Conservation (phyloP, 345 rosid genomes). For the Hibiscus tridactylites region DNA sequence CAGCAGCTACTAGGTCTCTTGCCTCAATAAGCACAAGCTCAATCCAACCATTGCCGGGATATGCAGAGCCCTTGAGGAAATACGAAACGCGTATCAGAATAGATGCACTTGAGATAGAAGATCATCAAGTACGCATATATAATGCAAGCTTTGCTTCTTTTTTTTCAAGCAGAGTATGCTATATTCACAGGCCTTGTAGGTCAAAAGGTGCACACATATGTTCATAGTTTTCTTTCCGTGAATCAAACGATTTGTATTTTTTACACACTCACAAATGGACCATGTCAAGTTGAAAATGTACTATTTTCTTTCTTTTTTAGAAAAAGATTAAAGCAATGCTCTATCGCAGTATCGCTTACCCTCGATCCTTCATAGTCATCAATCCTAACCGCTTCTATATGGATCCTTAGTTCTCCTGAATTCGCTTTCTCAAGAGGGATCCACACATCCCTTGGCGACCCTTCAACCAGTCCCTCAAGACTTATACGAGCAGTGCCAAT, state of each 20-base stretch:
- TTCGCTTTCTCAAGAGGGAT: constrained; percentile 84
- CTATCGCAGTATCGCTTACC: constrained; percentile 21
- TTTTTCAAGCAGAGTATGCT: not conserved
- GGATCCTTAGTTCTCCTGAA: constrained; percentile 84
- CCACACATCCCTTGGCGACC: constrained; percentile 69
- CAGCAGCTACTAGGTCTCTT: constrained; percentile 82
- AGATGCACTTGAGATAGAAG: constrained; percentile 5
- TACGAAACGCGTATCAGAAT: constrained; percentile 2
- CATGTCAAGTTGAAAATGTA: not conserved
- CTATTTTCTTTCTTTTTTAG: not conserved
- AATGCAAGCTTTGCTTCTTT: not conserved
- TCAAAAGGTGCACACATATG: too few relatives aligned
- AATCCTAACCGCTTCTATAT: constrained; percentile 57
- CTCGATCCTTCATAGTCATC: constrained; percentile 52
- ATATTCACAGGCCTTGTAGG: not conserved
- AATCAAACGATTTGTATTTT: not conserved
- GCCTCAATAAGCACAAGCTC: constrained; percentile 89
- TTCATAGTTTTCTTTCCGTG: too few relatives aligned
- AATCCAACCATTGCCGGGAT: constrained; percentile 64
- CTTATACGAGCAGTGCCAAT: constrained; percentile 81
- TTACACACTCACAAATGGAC: not conserved
- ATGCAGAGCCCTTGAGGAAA: constrained; percentile 38
- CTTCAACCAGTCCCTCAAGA: constrained; percentile 73
- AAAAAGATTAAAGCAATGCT: not conserved
- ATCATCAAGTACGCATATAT: not conserved